phyloP scores from a whole-genome alignment of 2,329 filamentous ascomycete genomes.

The Hirsutella minnesotensis region DNA sequence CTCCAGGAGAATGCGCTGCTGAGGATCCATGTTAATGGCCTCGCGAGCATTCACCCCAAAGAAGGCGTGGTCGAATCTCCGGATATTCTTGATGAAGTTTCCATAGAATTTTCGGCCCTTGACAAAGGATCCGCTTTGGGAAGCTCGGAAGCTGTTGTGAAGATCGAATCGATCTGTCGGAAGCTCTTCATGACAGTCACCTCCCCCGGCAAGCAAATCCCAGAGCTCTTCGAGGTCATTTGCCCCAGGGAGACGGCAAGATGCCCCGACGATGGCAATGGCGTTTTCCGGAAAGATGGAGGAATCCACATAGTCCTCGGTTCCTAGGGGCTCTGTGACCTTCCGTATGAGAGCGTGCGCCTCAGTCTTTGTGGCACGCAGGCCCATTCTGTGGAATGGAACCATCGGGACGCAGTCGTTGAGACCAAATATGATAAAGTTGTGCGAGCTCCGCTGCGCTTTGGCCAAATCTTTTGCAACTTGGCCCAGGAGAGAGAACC shows the following conservation, averaged over 20 bases:
- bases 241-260: background rate
- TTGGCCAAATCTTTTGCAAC: too few species aligned
- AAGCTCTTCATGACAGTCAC: background rate
- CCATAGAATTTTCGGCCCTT: background rate
- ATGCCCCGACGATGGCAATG: conserved; percentile 1
- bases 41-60: conserved; percentile 16
- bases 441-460: too few species aligned
- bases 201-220: conserved; percentile 3
- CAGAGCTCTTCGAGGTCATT: conserved; percentile 7
- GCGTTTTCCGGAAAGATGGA: background rate
- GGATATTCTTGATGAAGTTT: conserved; percentile 5
- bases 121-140: too few species aligned
- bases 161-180: background rate
- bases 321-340: too few species aligned
- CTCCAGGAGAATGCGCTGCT: conserved; percentile 20
- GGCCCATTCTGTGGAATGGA: too few species aligned
- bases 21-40: conserved; percentile 19
- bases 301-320: too few species aligned
- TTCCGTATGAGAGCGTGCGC: too few species aligned
- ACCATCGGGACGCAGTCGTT: too few species aligned
- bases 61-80: conserved; percentile 14
- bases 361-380: too few species aligned
- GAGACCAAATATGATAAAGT: too few species aligned
- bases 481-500: too few species aligned
- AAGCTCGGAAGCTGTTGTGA: too few species aligned